Base-by-base conservation (phyloP, 192 early-diverging fungal species). In the Funneliformis geosporum region DNA sequence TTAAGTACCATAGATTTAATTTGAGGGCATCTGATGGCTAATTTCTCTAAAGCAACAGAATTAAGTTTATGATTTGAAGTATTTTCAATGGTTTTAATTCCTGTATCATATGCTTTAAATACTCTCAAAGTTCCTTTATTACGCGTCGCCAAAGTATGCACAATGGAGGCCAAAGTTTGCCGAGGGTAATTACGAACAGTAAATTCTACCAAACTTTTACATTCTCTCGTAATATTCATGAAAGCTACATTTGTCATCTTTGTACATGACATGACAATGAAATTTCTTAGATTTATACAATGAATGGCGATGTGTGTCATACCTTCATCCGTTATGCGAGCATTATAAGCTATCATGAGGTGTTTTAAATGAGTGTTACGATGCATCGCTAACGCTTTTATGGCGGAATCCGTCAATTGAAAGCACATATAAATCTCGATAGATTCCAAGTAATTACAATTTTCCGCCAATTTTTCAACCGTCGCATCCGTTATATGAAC, bases 291-390 rank as follows among this genome's bases (percentile, higher is more conserved):
- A 40, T 69, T 39, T 5, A 21, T 69, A 69, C 67, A 69, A 69
- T 69, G 12, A 38, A 9, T 69, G 2, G 67, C 67, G 6, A 69
- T 43, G n/a, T 69, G 16, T 40, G 40, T 42, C 21, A 69, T 69
- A 9, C 67, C 39, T 40, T 16, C 38, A 69, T 69, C 67, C 6
- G 67, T 69, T 40, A 69, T 40, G 42, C 39, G 39, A 40, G 67
- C 40, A 69, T 69, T 69, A 69, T 69, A 69, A n/a, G 67, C 67
- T 69, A 69, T 40, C 67, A 69, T 69, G 8, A 69, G n/a, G n/a
- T 69, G 67, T 69, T 69, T 69, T 40, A 69, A 39, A 40, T 69
- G 28, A 40, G 9, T 43, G 21, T 39, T 39, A 69, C 67, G 67
- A 69, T 69, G 38, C 21, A 23, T 33, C 14, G 67, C 67, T 21